A percentile compares a stretch with the other conserved stretches of the same genome.
Evolutionary conservation across 257 asterid genomes (phyloP).

Genomic region (Catharanthus roseus): DNA sequence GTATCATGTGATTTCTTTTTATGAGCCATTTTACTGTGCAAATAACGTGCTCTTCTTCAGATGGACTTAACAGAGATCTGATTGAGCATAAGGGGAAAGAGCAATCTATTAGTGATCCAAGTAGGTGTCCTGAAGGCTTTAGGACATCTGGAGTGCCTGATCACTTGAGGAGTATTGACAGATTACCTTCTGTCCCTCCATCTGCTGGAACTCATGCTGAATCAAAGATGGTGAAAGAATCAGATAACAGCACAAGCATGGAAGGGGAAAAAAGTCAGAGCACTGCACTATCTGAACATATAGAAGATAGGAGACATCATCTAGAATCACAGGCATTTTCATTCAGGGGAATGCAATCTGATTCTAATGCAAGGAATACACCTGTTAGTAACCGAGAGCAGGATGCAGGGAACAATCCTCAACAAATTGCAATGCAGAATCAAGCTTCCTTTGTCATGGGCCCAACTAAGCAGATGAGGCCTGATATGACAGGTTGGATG

Average conservation of each 20-base stretch:
- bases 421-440: conserved; percentile 28
- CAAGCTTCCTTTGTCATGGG: conserved; percentile 39
- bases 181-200: conserved; percentile 23
- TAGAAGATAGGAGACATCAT: conserved; percentile 47
- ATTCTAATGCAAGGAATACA: conserved; percentile 37
- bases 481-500: conserved; percentile 41
- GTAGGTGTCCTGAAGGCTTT: conserved; percentile 40
- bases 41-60: conserved; percentile 41
- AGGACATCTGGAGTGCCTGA: conserved; percentile 53
- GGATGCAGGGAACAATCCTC: conserved; percentile 41
- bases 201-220: conserved; percentile 26
- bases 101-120: conserved; percentile 49
- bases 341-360: conserved; percentile 39
- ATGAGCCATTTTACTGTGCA: conserved; percentile 10
- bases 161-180: conserved; percentile 36
- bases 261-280: conserved; percentile 55
- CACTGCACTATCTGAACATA: conserved; percentile 42
- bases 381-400: conserved; percentile 39
- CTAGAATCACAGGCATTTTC: conserved; percentile 51
- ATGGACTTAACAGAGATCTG: conserved; percentile 64
- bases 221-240: conserved; percentile 39
- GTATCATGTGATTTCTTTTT: conserved; percentile 19
- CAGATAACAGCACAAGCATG: conserved; percentile 41
- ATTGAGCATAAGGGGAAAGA: conserved; percentile 78
- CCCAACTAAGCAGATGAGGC: conserved; percentile 42